Conservation (phyloP, 495 filamentous ascomycete genomes). For the Talaromyces ruber region DNA sequence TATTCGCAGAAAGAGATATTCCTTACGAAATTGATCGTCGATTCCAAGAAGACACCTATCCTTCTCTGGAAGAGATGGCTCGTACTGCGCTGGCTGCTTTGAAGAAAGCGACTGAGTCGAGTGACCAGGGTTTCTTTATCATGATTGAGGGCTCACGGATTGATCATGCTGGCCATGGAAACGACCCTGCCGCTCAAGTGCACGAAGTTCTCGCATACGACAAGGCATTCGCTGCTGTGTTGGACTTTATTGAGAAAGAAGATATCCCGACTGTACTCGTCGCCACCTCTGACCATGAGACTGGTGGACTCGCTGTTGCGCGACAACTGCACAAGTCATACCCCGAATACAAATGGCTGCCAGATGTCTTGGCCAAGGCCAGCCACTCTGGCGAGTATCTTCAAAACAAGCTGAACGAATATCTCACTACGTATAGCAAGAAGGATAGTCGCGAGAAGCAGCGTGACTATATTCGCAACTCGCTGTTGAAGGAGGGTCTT, state of each 20-base stretch:
- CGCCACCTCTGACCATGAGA: slow-evolving; percentile 90
- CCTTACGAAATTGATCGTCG: slow-evolving; percentile 89
- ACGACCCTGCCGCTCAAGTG: slow-evolving; percentile 93
- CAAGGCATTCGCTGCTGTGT: slow-evolving; percentile 67
- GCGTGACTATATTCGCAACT: slow-evolving; percentile 46
- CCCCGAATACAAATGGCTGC: slow-evolving; percentile 82
- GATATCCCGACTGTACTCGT: slow-evolving; percentile 71
- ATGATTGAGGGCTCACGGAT: slow-evolving; percentile 98
- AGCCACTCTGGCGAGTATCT: slow-evolving; percentile 70
- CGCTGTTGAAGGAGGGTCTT: slow-evolving; percentile 55
- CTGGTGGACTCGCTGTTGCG: slow-evolving; percentile 76
- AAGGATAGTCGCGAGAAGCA: slow-evolving; percentile 15
- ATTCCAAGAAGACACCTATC: slow-evolving; percentile 68
- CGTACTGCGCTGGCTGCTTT: slow-evolving; percentile 69
- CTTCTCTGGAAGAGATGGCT: slow-evolving; percentile 88
- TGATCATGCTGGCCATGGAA: slow-evolving; percentile 91
- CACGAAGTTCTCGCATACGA: slow-evolving; percentile 92
- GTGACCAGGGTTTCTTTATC: slow-evolving; percentile 90
- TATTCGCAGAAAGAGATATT: slow-evolving; percentile 78
- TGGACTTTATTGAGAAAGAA: slow-evolving; percentile 75
- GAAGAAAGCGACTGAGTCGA: slow-evolving; percentile 72
- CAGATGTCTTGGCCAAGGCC: slow-evolving; percentile 69
- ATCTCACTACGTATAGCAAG: slow-evolving; percentile 31
- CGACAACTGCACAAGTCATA: slow-evolving; percentile 60
- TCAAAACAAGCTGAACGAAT: slow-evolving; percentile 44